Evolutionary conservation across 179 eudicot genomes (phyloP), one percentile per base, ranked within the genome.

Genomic region (Spinacia oleracea): DNA sequence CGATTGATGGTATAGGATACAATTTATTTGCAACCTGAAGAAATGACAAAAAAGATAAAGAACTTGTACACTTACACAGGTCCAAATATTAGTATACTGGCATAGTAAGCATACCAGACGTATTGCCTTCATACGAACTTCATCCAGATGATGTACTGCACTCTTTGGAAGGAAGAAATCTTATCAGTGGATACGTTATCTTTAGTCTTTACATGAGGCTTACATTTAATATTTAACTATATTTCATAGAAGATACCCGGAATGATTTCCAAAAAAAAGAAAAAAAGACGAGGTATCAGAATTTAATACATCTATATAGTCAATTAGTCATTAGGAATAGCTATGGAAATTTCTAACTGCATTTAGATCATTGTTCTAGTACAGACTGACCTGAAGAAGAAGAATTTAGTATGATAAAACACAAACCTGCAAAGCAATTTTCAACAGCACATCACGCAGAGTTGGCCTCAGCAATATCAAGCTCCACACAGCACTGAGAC

Each of bases 121-220:
- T 87, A 96, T 93, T 63, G 99, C 98, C 89, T 96, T 96, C 93
- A 89, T 91, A n/a, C 96, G 93, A 77, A 96, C 97, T 90, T 96
- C 98, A 83, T 96, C 99, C 89, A 92, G 72, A 81, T 89, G 93
- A 88, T 96, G 97, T 80, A 89, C 96, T 80, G 99, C 94, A 89
- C 99, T 90, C 99, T 96, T 77, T 83, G 70, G 72, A 75, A 59
- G 62, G 34, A 73, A 77, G 25, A 68, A 76, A 73, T 20, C 9
- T 70, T 21, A 66, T 74, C 21, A 84, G 78, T 64, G 66, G 18
- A 29, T 23, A 42, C 12, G 71, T 55, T 46, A 45, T 35, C 20
- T 34, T 25, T 40, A 46, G n/a, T n/a, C n/a, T n/a, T n/a, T n/a
- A 25, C 12, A 59, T 25, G 32, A 25, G 31, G 31, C 2, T 29